Evolutionary conservation across 1,284 basidiomycete genomes (phyloP).

Genomic region (Meira miltonrushii): DNA sequence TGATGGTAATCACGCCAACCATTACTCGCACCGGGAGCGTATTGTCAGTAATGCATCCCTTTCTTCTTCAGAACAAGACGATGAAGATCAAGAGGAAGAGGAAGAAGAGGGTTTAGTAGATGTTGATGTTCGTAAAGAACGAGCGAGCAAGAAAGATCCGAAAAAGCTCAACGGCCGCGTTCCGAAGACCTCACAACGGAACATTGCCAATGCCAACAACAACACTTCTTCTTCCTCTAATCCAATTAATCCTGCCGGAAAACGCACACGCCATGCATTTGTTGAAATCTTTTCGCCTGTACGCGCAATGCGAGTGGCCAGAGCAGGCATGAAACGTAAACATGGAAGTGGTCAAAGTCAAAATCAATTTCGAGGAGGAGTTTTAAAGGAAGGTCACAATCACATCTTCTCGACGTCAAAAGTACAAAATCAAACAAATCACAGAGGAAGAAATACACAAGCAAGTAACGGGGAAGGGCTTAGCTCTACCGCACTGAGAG

Average conservation of each 20-base stretch:
- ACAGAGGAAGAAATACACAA: neutral
- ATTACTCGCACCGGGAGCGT: too few relatives aligned
- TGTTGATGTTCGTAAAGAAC: too few relatives aligned
- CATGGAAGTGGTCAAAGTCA: neutral
- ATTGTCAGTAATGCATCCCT: too few relatives aligned
- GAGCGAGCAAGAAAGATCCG: too few relatives aligned
- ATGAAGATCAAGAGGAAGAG: too few relatives aligned
- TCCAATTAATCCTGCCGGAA: neutral
- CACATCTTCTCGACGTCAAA: neutral
- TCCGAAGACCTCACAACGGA: too few relatives aligned
- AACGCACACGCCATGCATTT: constrained; percentile 1
- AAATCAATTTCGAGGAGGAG: neutral
- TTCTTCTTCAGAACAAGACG: too few relatives aligned
- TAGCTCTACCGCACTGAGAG: neutral
- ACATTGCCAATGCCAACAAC: neutral
- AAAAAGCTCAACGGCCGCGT: too few relatives aligned
- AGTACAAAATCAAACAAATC: neutral
- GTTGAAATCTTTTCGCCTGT: constrained; percentile 7
- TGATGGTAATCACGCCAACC: too few relatives aligned
- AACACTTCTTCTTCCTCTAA: neutral
- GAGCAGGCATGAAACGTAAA: constrained; percentile 12
- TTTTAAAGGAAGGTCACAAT: neutral
- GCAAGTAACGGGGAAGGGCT: neutral
- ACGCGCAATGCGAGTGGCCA: neutral
- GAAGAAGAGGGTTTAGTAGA: too few relatives aligned